Conservation (phyloP, 148 eudicot species). For the Rhododendron kiyosumense region DNA sequence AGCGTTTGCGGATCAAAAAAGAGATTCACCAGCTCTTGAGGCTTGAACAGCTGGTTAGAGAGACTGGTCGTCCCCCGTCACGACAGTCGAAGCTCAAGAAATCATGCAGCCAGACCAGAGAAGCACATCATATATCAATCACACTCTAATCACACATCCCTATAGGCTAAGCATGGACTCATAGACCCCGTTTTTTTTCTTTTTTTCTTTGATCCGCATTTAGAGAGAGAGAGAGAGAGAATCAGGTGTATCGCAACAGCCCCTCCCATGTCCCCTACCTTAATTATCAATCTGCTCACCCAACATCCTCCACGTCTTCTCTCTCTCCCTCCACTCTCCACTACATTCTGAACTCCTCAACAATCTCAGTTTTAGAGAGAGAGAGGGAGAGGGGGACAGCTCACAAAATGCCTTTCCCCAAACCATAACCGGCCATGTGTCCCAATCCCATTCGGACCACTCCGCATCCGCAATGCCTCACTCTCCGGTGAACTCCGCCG, state of each 20-base stretch:
- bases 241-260: background rate
- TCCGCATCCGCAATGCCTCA: background rate
- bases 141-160: background rate
- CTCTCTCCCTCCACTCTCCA: background rate
- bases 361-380: background rate
- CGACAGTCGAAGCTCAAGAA: background rate
- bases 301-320: background rate
- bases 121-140: background rate
- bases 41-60: background rate
- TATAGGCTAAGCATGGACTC: no score
- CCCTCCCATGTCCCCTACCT: no score
- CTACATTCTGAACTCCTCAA: no score
- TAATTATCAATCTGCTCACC: background rate
- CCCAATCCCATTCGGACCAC: background rate
- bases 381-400: background rate
- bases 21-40: no score
- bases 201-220: no score
- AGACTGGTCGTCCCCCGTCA: background rate
- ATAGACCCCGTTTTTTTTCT: no score
- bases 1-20: no score
- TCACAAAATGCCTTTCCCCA: conserved; percentile 5
- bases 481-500: background rate
- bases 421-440: conserved; percentile 8
- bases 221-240: background rate
- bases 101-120: background rate